Evolutionary conservation across 2,329 filamentous ascomycete genomes (phyloP).

Genomic region (Ceratocystis albifundus): DNA sequence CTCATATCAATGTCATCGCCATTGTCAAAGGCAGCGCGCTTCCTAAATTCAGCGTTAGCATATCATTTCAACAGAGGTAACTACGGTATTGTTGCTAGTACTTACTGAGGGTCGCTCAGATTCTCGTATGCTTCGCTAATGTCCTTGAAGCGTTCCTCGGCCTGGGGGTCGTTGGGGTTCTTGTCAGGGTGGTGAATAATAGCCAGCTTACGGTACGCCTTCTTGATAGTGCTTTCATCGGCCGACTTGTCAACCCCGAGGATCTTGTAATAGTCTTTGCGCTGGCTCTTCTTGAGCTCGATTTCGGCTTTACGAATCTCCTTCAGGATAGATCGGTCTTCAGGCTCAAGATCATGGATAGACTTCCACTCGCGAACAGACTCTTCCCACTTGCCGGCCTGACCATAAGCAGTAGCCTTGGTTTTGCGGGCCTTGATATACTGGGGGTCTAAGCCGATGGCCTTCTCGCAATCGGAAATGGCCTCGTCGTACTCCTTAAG

Average conservation of each 20-base stretch:
- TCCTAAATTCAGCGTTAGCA: slow-evolving; percentile 40
- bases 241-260: slow-evolving; percentile 79
- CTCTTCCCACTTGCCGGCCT: slow-evolving; percentile 83
- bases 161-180: slow-evolving; percentile 75
- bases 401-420: slow-evolving; percentile 78
- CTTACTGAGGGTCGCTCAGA: slow-evolving; percentile 82
- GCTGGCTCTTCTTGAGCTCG: slow-evolving; percentile 91
- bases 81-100: slow-evolving; percentile 27
- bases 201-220: slow-evolving; percentile 88
- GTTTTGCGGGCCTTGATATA: slow-evolving; percentile 91
- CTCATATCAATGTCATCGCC: slow-evolving; percentile 81
- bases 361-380: slow-evolving; percentile 80
- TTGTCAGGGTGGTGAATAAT: slow-evolving; percentile 96
- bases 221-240: slow-evolving; percentile 77
- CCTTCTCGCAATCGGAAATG: slow-evolving; percentile 74
- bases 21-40: slow-evolving; percentile 80
- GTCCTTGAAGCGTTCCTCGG: slow-evolving; percentile 92
- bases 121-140: slow-evolving; percentile 95
- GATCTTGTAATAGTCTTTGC: slow-evolving; percentile 99
- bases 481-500: slow-evolving; percentile 75
- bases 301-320: slow-evolving; percentile 85
- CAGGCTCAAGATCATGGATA: slow-evolving; percentile 69
- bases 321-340: slow-evolving; percentile 66
- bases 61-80: slow-evolving; percentile 27
- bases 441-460: slow-evolving; percentile 66